These are phyloP conservation scores for Aeschynomene evenia DNA, from an alignment of 306 rosid species.

Conservation along the genomic window DNA sequence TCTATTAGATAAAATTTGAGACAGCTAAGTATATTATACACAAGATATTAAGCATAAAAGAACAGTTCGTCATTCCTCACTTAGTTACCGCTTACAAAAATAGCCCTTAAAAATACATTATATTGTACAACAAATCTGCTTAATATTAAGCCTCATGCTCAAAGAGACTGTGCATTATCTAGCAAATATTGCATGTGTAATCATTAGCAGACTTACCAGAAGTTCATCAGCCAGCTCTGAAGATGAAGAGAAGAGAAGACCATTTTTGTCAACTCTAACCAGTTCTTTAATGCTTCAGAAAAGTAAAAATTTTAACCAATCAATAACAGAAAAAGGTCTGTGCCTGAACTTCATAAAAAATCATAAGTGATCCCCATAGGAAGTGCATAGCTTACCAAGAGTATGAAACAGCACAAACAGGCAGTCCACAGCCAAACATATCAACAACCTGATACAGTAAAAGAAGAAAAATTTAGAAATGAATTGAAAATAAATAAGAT, in stretches of 20 bases:
- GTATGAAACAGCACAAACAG: constrained; percentile 96
- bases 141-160: background rate
- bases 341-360: constrained; percentile 4
- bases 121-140: background rate
- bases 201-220: constrained; percentile 54
- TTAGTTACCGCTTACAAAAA: background rate
- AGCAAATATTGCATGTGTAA: background rate
- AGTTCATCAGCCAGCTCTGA: constrained; percentile 96
- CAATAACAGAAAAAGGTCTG: constrained; percentile 23
- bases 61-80: background rate
- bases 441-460: constrained; percentile 71
- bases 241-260: constrained; percentile 83
- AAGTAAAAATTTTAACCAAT: constrained; percentile 17
- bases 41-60: background rate
- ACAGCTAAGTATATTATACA: background rate
- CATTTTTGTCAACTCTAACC: constrained; percentile 76
- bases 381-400: constrained; percentile 61
- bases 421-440: constrained; percentile 99
- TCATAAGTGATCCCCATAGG: background rate
- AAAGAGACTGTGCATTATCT: background rate
- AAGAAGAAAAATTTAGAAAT: constrained; percentile 14
- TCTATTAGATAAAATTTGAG: background rate
- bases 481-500: background rate
- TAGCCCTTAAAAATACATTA: background rate
- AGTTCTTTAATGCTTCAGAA: constrained; percentile 79